Conservation (phyloP, 2,329 filamentous ascomycete genomes). For the Fusarium sp. region DNA sequence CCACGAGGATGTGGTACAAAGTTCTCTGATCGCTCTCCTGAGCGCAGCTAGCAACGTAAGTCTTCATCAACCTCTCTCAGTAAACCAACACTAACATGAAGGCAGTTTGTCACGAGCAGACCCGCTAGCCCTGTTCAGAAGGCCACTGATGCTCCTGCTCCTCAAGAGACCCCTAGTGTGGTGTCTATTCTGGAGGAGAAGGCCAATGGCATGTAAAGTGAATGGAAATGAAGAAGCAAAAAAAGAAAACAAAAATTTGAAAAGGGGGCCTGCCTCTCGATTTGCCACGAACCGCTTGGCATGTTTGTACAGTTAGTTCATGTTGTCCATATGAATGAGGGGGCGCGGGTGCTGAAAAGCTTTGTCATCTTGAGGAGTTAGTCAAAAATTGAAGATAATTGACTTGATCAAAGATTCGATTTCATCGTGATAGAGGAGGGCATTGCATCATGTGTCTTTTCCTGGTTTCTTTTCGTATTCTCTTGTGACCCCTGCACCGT, state of each 20-base stretch:
- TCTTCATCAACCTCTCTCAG: constrained; percentile 27
- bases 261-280: neutral
- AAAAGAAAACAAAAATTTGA: neutral
- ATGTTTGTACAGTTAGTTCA: constrained; percentile 6
- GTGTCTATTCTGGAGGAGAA: constrained; percentile 26
- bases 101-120: constrained; percentile 24
- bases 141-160: neutral
- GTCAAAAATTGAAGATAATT: constrained; percentile 1
- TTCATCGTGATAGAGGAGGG: too few species aligned
- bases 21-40: constrained; percentile 82
- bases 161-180: constrained; percentile 14
- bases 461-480: too few species aligned
- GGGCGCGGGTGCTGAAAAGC: neutral
- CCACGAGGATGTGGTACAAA: constrained; percentile 90
- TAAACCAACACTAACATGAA: neutral
- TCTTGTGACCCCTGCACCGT: neutral
- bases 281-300: neutral
- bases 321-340: neutral
- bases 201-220: constrained; percentile 19
- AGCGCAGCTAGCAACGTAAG: constrained; percentile 87
- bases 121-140: constrained; percentile 20
- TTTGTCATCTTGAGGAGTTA: neutral
- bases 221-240: neutral
- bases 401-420: neutral
- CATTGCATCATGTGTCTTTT: neutral